Conservation (phyloP, 345 rosid genomes). For the Syzygium oleosum region DNA sequence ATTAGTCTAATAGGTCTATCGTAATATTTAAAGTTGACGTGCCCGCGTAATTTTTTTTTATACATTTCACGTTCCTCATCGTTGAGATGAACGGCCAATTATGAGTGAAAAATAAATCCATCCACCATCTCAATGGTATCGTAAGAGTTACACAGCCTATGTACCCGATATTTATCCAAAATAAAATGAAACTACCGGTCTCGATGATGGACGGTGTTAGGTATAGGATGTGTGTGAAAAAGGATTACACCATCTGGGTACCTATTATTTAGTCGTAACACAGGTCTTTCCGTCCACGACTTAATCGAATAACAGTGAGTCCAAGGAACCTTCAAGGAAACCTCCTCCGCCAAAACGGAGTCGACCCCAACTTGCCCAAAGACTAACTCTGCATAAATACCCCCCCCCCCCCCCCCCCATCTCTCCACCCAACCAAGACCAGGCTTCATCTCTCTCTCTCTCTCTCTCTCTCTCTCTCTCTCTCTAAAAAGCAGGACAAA, state of each 20-base stretch:
- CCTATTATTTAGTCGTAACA: neutral
- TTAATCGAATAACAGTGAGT: neutral
- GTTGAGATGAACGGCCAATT: neutral
- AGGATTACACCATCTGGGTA: neutral
- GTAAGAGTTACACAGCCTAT: neutral
- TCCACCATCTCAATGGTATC: accelerated
- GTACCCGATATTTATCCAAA: neutral
- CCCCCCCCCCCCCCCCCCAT: too few relatives aligned
- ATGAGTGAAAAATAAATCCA: neutral
- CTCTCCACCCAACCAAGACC: neutral
- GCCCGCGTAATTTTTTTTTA: neutral
- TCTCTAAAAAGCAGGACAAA: neutral
- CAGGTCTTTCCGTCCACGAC: neutral
- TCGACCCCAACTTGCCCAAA: neutral
- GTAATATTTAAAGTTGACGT: neutral
- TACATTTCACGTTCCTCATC: neutral
- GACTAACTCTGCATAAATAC: neutral
- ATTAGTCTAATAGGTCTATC: neutral
- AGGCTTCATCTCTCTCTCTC: neutral
- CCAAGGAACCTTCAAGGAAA: neutral
- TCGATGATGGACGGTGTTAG: neutral
- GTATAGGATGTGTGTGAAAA: neutral
- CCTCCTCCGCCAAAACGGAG: neutral
- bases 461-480: neutral
- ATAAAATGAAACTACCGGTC: neutral